phyloP scores from a whole-genome alignment of 2,329 filamentous ascomycete genomes.

The Alternaria triticina region DNA sequence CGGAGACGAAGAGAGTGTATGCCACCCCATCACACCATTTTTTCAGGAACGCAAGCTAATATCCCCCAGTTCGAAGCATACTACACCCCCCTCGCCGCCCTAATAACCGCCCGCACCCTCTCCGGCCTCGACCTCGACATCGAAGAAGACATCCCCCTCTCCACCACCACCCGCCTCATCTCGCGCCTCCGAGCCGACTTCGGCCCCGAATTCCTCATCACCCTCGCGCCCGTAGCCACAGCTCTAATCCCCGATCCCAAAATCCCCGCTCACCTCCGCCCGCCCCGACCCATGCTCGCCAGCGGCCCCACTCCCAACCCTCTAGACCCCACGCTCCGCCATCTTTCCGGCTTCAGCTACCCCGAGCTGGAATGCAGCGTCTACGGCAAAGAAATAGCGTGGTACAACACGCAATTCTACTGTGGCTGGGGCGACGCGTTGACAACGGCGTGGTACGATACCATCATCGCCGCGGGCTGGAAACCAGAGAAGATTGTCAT shows the following conservation, averaged over 20 bases:
- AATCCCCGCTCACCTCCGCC: slow-evolving; percentile 37
- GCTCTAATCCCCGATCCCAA: slow-evolving; percentile 64
- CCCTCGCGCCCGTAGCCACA: slow-evolving; percentile 80
- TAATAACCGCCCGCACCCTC: slow-evolving; percentile 64
- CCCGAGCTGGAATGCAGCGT: slow-evolving; percentile 67
- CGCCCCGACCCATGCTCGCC: slow-evolving; percentile 38
- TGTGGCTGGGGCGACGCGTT: slow-evolving; percentile 81
- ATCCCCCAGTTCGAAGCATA: slow-evolving; percentile 71
- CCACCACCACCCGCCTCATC: slow-evolving; percentile 63
- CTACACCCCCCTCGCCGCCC: slow-evolving; percentile 71
- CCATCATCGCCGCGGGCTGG: slow-evolving; percentile 70
- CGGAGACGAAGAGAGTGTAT: slow-evolving; percentile 42
- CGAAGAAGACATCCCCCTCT: slow-evolving; percentile 75
- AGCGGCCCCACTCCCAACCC: slow-evolving; percentile 41
- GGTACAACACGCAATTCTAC: slow-evolving; percentile 95
- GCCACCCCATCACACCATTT: slow-evolving; percentile 6
- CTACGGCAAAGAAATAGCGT: slow-evolving; percentile 64
- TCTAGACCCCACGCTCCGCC: slow-evolving; percentile 51
- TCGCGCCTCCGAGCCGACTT: slow-evolving; percentile 66
- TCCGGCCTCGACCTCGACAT: slow-evolving; percentile 51
- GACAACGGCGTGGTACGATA: slow-evolving; percentile 58
- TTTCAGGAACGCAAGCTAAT: too few species aligned
- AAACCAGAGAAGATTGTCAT: slow-evolving; percentile 75
- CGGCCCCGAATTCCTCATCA: slow-evolving; percentile 74
- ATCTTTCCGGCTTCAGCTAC: slow-evolving; percentile 85